Evolutionary conservation across 192 early-diverging fungal genomes (phyloP), one percentile per base, ranked within the genome.

Genomic region (Coemansia sp.): DNA sequence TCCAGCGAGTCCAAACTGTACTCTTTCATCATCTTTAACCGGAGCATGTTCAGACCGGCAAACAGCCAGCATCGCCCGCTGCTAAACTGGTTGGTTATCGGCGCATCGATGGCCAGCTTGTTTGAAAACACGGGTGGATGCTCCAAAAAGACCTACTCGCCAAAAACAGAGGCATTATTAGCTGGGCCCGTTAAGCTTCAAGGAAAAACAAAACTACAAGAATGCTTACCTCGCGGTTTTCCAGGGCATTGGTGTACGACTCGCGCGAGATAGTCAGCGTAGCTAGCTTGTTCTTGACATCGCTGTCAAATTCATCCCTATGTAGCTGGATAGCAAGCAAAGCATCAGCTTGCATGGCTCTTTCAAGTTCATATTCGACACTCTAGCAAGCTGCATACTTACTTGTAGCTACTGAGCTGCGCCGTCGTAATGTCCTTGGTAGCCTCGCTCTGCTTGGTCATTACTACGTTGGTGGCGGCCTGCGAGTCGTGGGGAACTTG

Each of bases 31-130:
- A 90, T 75, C 53, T 74, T 70, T 51, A 87, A 66, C 21, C 91
- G 84, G 69, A 93, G 79, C 23, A 90, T 85, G 74, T 91, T 93
- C 36, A 87, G 77, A 59, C 87, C 90, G 14, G 91, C 91, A 83
- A 93, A 93, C 51, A 93, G 76, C 91, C 91, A 93, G 84, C 91
- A 93, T 5, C 91, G 82, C 4, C 91, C 91, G 35, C 86, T 88
- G 62, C 72, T 77, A 74, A 86, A 88, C 77, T 93, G 91, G 73
- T 93, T 87, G 6, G 91, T 93, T 33, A 82, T 82, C 10, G 73
- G 73, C 53, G 75, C 70, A 35, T 82, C 80, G 11, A 88, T 79
- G 0, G 80, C 70, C 14, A 78, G 66, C 79, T 82, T 70, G 69
- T 74, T 20, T 42, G 70, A 85, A 40, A 74, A 74, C 28, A 76